A percentile compares a stretch with the other conserved stretches of the same genome.
Conservation (phyloP, 768 basidiomycete genomes). For the Grammothele lineata region DNA sequence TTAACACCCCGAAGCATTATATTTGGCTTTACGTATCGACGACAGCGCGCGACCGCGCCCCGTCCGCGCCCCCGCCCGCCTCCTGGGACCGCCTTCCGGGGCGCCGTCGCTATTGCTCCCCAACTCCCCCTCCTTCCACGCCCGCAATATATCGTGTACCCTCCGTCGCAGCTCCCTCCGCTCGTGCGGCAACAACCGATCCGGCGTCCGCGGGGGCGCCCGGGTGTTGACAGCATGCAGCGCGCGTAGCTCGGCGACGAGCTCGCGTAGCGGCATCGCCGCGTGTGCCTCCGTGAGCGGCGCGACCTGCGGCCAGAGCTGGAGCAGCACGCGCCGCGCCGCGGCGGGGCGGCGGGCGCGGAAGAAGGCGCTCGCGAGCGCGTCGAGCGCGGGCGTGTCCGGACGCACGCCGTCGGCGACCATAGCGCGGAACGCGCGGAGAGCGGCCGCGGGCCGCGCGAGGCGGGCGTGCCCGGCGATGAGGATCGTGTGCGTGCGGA, state of each 20-base stretch:
- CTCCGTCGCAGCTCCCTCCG: conserved; percentile 36
- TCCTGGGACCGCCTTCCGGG: too few relatives aligned
- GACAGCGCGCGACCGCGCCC: conserved; percentile 1
- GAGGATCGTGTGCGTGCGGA: conserved; percentile 73
- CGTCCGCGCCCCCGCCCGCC: neutral
- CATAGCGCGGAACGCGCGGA: conserved; percentile 60
- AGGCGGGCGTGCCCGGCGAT: conserved; percentile 67
- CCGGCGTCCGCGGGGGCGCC: too few relatives aligned
- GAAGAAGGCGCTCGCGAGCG: conserved; percentile 65
- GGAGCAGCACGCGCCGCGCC: conserved; percentile 51
- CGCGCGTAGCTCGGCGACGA: conserved; percentile 42
- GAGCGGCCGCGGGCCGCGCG: conserved; percentile 49
- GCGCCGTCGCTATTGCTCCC: too few relatives aligned
- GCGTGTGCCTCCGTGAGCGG: conserved; percentile 33
- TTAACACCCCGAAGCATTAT: neutral
- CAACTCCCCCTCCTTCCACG: conserved; percentile 30
- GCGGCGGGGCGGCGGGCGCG: conserved; percentile 45
- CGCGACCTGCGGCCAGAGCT: conserved; percentile 60
- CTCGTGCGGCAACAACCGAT: conserved; percentile 22
- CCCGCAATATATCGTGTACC: conserved; percentile 38
- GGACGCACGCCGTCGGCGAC: conserved; percentile 55
- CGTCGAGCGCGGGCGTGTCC: conserved; percentile 69
- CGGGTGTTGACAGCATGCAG: neutral
- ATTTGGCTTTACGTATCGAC: conserved; percentile 5
- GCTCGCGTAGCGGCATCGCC: conserved; percentile 35